phyloP scores from a whole-genome alignment of 2,329 filamentous ascomycete species.

The Phaeosphaeriaceae sp. region DNA sequence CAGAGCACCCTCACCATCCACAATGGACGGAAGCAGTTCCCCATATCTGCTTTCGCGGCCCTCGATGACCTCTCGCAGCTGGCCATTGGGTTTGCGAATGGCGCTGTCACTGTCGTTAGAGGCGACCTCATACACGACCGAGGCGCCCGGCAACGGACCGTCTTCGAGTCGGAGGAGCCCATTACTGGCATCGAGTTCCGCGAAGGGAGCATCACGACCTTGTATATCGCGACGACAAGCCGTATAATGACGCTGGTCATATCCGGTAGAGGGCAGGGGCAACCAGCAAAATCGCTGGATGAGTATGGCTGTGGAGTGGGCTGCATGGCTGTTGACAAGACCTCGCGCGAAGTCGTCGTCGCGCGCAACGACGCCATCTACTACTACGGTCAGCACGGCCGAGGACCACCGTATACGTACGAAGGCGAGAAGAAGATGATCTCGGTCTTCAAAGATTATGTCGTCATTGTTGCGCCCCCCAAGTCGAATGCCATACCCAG shows the following conservation, averaged over 20 bases:
- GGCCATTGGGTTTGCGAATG: constrained; percentile 94
- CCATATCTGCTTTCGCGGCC: constrained; percentile 89
- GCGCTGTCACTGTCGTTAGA: constrained; percentile 88
- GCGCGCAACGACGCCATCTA: constrained; percentile 95
- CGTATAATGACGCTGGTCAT: constrained; percentile 87
- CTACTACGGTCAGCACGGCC: constrained; percentile 84
- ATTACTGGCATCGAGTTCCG: constrained; percentile 88
- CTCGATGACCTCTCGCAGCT: constrained; percentile 90
- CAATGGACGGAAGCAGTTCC: constrained; percentile 91
- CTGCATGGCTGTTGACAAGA: constrained; percentile 88
- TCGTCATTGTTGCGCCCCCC: constrained; percentile 84
- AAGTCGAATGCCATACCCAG: constrained; percentile 61
- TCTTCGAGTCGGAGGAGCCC: constrained; percentile 96
- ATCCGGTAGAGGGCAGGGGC: constrained; percentile 85
- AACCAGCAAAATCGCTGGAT: constrained; percentile 86
- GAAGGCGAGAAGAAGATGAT: constrained; percentile 89
- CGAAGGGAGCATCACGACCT: constrained; percentile 69
- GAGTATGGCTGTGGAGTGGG: constrained; percentile 90
- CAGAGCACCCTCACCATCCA: constrained; percentile 84
- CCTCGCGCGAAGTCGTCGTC: constrained; percentile 85
- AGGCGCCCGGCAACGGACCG: constrained; percentile 89
- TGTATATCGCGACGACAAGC: constrained; percentile 92
- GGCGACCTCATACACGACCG: constrained; percentile 95
- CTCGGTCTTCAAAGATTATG: constrained; percentile 81
- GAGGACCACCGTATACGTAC: constrained; percentile 87